These are phyloP conservation scores for Rhizophora apiculata DNA, from an alignment of 345 rosid species.

Conservation along the genomic window DNA sequence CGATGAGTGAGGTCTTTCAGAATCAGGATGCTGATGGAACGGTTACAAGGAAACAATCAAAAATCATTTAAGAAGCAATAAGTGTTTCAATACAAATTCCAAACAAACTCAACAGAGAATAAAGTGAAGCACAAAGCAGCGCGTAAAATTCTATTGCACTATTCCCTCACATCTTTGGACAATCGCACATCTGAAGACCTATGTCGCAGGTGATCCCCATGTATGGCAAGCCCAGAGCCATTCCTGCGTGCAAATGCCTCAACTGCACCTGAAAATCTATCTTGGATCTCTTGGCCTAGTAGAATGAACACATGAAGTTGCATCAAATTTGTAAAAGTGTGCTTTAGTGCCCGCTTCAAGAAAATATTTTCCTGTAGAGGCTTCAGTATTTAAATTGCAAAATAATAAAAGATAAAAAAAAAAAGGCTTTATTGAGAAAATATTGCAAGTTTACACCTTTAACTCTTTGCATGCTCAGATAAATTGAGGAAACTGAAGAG, in stretches of 20 bases:
- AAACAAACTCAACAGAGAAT: constrained; percentile 1
- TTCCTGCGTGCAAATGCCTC: constrained; percentile 71
- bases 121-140: not conserved
- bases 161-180: constrained; percentile 51
- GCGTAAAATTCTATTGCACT: constrained; percentile 5
- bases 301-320: not conserved
- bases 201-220: constrained; percentile 45
- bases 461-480: no score
- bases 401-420: no score
- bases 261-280: constrained; percentile 61
- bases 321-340: constrained; percentile 6
- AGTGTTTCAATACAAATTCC: not conserved
- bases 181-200: constrained; percentile 51
- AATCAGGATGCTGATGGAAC: constrained; percentile 40
- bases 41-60: constrained; percentile 12
- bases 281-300: constrained; percentile 61
- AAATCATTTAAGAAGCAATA: constrained; percentile 1
- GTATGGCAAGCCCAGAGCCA: constrained; percentile 40
- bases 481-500: no score
- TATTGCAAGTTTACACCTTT: no score
- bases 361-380: no score
- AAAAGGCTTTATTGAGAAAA: no score
- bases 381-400: no score
- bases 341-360: not conserved
- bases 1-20: constrained; percentile 50